These are phyloP conservation scores for Neoscytalidium dimidiatum DNA, from an alignment of 2,329 filamentous ascomycete species.

Conservation along the genomic window DNA sequence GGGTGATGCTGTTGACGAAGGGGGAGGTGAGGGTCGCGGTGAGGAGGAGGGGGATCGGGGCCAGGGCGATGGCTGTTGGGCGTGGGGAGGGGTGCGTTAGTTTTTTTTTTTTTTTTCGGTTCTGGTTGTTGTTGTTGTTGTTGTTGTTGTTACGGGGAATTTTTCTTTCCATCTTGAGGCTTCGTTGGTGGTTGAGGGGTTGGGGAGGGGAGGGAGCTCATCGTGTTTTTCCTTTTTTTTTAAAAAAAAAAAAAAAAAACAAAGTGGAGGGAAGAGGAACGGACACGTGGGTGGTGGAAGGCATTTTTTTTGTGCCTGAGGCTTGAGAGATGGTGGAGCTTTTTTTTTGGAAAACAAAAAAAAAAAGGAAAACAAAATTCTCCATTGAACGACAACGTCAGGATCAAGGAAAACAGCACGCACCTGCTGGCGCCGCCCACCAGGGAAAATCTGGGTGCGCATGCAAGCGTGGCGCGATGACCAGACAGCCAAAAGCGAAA, in stretches of 20 bases:
- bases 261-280: too few relatives aligned
- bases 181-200: not conserved
- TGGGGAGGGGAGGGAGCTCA: not conserved
- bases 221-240: too few relatives aligned
- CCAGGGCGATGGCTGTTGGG: conserved; percentile 28
- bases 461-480: conserved; percentile 35
- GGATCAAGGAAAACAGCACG: not conserved
- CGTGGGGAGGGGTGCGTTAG: not conserved
- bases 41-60: conserved; percentile 34
- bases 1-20: conserved; percentile 36
- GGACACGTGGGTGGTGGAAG: too few relatives aligned
- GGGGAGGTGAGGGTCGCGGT: conserved; percentile 38
- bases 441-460: conserved; percentile 25
- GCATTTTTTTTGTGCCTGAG: too few relatives aligned
- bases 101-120: not conserved
- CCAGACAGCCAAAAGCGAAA: conserved; percentile 34
- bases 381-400: too few relatives aligned
- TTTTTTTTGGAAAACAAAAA: not conserved
- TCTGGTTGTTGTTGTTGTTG: not conserved
- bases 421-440: not conserved
- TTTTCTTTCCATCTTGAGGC: too few relatives aligned
- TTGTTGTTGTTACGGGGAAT: not conserved
- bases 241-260: not conserved
- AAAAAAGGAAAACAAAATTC: not conserved
- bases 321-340: too few relatives aligned